These are phyloP conservation scores for Berberis vulgaris DNA, from an alignment of 164 flowering plant species.

Conservation along the genomic window DNA sequence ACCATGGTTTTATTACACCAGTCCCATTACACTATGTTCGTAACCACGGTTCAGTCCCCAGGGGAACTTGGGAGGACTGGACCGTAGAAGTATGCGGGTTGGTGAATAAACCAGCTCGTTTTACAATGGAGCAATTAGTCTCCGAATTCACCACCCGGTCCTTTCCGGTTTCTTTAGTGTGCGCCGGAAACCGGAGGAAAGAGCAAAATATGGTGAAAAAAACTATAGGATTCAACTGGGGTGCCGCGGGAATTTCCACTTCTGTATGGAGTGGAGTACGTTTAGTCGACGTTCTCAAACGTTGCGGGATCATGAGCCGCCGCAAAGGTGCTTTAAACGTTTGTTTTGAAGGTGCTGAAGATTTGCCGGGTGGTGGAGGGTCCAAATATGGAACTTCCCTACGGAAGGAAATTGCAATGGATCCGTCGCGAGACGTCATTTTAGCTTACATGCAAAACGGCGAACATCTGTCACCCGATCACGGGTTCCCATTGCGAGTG, in stretches of 20 bases:
- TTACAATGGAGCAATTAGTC: constrained; percentile 76
- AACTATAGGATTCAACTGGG: constrained; percentile 97
- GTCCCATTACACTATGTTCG: constrained; percentile 94
- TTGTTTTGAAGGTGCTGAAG: constrained; percentile 95
- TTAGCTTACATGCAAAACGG: constrained; percentile 97
- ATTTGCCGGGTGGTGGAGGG: constrained; percentile 92
- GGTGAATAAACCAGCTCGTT: constrained; percentile 47
- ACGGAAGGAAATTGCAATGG: constrained; percentile 63
- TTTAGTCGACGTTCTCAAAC: constrained; percentile 48
- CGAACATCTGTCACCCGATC: constrained; percentile 64
- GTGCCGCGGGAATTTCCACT: constrained; percentile 73
- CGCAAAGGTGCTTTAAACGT: constrained; percentile 58
- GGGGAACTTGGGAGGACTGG: constrained; percentile 66
- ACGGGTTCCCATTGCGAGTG: constrained; percentile 84
- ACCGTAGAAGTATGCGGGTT: constrained; percentile 74
- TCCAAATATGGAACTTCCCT: constrained; percentile 89
- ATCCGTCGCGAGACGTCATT: constrained; percentile 69
- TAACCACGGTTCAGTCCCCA: constrained; percentile 89
- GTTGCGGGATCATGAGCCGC: constrained; percentile 55
- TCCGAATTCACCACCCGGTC: constrained; percentile 52
- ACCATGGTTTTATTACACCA: constrained; percentile 90
- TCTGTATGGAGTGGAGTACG: constrained; percentile 89
- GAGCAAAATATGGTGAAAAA: constrained; percentile 92
- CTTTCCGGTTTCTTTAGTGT: constrained; percentile 82
- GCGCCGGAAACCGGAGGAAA: constrained; percentile 91